A percentile compares a stretch with the other conserved stretches of the same genome.
Conservation (phyloP, 331 rosid genomes). For the Dryas integrifolia region DNA sequence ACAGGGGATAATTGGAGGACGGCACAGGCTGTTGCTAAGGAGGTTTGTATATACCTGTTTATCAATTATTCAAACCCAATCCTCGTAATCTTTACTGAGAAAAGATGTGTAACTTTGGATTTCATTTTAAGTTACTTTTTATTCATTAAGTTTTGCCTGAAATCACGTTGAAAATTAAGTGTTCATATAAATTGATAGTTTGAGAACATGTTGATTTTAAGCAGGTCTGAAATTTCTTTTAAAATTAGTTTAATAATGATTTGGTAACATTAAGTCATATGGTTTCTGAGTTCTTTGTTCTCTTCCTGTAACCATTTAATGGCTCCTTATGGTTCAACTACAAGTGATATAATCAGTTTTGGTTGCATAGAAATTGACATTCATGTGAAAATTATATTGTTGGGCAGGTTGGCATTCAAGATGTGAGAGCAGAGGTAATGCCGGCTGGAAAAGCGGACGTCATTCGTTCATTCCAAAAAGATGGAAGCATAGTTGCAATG, state of each 20-base stretch:
- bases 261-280: not conserved
- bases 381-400: not conserved
- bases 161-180: not conserved
- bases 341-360: not conserved
- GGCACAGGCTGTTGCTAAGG: constrained; percentile 79
- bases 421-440: constrained; percentile 92
- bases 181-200: not conserved
- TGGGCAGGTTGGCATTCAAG: constrained; percentile 85
- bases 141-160: not conserved
- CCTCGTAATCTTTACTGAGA: not conserved
- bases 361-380: not conserved
- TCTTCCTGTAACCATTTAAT: not conserved
- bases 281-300: not conserved
- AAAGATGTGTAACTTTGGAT: not conserved
- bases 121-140: not conserved
- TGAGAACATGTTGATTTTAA: not conserved
- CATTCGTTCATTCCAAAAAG: constrained; percentile 63
- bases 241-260: not conserved
- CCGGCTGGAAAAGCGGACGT: constrained; percentile 95
- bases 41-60: constrained; percentile 53
- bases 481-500: constrained; percentile 89
- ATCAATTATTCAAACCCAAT: not conserved
- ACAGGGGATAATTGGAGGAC: constrained; percentile 98
- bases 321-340: not conserved
- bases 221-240: not conserved